Base-by-base conservation (phyloP, 768 basidiomycete genomes). In the Tricholoma saponaceum region DNA sequence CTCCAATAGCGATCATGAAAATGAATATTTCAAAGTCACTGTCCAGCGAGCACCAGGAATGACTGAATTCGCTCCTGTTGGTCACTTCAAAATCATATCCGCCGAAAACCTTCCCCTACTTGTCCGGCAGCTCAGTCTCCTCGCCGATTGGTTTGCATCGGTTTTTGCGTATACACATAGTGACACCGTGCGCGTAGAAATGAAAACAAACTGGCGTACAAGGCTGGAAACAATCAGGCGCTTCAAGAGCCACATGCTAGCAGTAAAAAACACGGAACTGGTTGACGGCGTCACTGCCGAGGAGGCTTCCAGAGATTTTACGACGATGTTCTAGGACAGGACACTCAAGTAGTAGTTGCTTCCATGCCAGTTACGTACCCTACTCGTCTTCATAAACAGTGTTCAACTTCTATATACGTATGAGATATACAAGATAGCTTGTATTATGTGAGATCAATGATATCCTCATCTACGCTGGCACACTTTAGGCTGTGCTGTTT, bases 1-100 rank as follows among this genome's bases (percentile, higher is more conserved):
- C 70, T 92, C 90, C 5, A 86, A 90, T 68, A 89, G 86, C 64
- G 66, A 84, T 30, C 87, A 94, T 66, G 92, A 96, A 72, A 90
- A 90, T 71, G 94, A 98, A 69, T 98, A 93, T 72, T 99, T 97
- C 83, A 95, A 92, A 67, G 86, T 98, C 58, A 92, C 86, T 13
- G 81, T 98, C 16, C 97, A 98, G 72, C 83, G 88, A 16, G 92
- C 90, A 1, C 77, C 78, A 0, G 91, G 93, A 41, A 97, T 98
- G 89, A 87, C 92, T 10, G 95, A 97, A 66, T 97, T 98, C 72
- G 83, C 88, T 0, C 95, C 97, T 0, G 79, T 98, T 26, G 95
- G 95, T 10, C 84, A 87, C 64, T 96, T 94, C 80, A 98, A 98
- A 77, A 81, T 98, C 56, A 90, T 98, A 52, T 95, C 92, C 0